Conservation (phyloP, 257 asterid genomes). For the Solanum acaule region DNA sequence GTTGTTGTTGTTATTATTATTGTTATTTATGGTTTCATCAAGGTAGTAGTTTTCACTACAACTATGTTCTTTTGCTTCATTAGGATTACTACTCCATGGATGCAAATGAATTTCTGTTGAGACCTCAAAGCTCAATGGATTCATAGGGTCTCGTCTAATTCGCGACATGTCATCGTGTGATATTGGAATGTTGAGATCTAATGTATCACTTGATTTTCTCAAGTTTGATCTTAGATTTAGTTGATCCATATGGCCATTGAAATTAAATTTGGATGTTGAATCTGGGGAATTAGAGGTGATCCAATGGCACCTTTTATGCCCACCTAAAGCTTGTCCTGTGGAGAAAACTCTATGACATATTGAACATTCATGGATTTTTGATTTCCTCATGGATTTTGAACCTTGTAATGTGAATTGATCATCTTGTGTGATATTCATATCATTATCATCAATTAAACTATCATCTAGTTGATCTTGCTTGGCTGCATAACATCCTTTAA, state of each 20-base stretch:
- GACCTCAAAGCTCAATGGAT: constrained; percentile 61
- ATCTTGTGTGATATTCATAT: constrained; percentile 18
- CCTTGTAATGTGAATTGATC: constrained; percentile 31
- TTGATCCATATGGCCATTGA: constrained; percentile 7
- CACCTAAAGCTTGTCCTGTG: constrained; percentile 94
- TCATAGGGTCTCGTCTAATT: constrained; percentile 40
- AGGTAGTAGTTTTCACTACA: constrained; percentile 2
- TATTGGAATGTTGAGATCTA: constrained; percentile 70
- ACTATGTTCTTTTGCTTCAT: not conserved
- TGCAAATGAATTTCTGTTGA: constrained; percentile 56
- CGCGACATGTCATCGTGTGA: constrained; percentile 44
- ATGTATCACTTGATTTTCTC: constrained; percentile 6
- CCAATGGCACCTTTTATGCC: constrained; percentile 98
- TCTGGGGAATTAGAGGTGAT: constrained; percentile 52
- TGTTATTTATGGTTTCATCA: not conserved
- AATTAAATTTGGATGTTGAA: constrained; percentile 34
- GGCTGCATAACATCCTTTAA: constrained; percentile 86
- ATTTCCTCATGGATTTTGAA: constrained; percentile 43
- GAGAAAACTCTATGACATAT: constrained; percentile 80
- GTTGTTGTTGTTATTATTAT: not conserved
- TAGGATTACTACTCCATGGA: constrained; percentile 8
- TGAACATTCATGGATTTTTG: constrained; percentile 80
- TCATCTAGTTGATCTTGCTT: constrained; percentile 48
- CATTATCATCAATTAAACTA: constrained; percentile 21
- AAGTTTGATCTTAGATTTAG: constrained; percentile 7